Conservation (phyloP, 169 alveolate species). For the Babesia ovata region DNA sequence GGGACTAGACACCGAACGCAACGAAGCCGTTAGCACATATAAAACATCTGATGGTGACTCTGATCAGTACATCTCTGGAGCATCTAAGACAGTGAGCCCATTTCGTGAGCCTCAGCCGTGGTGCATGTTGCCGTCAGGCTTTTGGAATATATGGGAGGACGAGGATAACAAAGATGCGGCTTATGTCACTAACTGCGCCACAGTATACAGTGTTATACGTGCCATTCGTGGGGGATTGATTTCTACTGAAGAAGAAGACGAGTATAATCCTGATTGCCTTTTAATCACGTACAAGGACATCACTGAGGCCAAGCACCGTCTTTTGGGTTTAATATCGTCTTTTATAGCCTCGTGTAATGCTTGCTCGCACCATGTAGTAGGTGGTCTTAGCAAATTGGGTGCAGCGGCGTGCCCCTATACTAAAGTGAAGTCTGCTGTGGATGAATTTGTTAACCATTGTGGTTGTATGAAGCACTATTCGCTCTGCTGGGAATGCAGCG, state of each 20-base stretch:
- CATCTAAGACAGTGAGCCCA: not conserved
- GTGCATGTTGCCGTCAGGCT: conserved; percentile 20
- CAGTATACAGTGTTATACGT: not conserved
- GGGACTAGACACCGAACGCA: no score
- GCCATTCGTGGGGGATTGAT: not conserved
- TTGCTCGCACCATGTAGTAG: not conserved
- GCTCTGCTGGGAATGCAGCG: not conserved
- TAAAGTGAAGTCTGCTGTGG: not conserved
- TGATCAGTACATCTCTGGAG: not conserved
- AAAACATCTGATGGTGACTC: not conserved
- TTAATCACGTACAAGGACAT: conserved; percentile 3
- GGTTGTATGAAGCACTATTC: not conserved
- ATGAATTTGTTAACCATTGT: not conserved
- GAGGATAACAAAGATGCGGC: conserved; percentile 3
- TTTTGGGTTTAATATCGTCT: not conserved
- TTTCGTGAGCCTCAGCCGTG: conserved; percentile 25
- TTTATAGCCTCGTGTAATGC: not conserved
- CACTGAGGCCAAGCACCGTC: conserved; percentile 5
- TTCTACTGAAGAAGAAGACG: not conserved
- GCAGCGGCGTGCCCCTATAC: not conserved
- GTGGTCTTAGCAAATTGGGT: not conserved
- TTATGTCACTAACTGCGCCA: not conserved
- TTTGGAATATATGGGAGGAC: conserved; percentile 18
- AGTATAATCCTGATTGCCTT: no score
- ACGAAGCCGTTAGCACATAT: not conserved